Evolutionary conservation across 78 protist species (phyloP), one percentile per base, ranked within the genome.

Genomic region (Pigoraptor vietnamica): DNA sequence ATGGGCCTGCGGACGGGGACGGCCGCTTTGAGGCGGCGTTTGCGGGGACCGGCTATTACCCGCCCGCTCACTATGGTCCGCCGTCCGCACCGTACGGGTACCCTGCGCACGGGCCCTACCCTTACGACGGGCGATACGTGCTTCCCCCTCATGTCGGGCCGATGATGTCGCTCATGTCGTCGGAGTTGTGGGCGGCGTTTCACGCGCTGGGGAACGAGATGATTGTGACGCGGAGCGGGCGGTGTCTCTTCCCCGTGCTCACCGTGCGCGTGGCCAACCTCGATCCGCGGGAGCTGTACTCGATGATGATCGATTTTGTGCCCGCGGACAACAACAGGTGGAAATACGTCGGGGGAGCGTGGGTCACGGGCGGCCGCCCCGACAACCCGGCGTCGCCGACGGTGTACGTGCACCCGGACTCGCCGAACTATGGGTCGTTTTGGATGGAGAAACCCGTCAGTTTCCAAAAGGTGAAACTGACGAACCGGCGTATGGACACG

Each of bases 401-500:
- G 32, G 14, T 79, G 84, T 79, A 79, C n/a, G 84, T 79, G 23
- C 88, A 83, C 88, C 88, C 88, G 34, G 88, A 83, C 35, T 83
- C 88, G 38, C 88, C 88, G 2, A 83, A 83, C 24, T 34, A 34
- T 37, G 88, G 88, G 2, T 6, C 6, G 1, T 35, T 24, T 24
- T 83, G 88, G 88, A 83, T 35, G 88, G 23, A 32, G 39, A 35
- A 14, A 2, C 35, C 38, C 21, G 25, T 83, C 88, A 35, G n/a
- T 24, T 83, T 83, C 88, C 1, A 6, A 29, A 29, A 34, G 88
- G 39, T 35, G n/a, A 83, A 83, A 14, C 88, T 83, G 39, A 83
- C 88, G 24, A 83, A 83, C 23, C 88, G 88, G 33, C 67, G 67
- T 48, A 48, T 48, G 67, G 34, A 6, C 39, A 35, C 23, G 23